These are phyloP conservation scores for Aspergillus asperescens DNA, from an alignment of 495 filamentous ascomycete genomes.

Conservation along the genomic window DNA sequence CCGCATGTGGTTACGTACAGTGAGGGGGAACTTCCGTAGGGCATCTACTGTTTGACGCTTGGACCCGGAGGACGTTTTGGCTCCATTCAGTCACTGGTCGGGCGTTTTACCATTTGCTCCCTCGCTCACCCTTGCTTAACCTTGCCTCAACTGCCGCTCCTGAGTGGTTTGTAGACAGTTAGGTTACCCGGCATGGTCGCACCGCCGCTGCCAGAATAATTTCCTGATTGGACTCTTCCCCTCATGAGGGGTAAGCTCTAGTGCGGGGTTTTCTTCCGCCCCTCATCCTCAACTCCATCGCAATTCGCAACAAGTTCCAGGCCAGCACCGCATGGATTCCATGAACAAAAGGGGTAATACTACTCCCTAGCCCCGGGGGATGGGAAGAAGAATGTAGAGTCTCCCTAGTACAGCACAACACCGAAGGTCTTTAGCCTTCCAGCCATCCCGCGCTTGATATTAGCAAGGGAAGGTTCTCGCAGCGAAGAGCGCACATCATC, in stretches of 20 bases:
- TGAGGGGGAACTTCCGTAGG: not conserved
- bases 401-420: too few species aligned
- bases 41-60: not conserved
- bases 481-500: too few species aligned
- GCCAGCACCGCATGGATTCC: too few species aligned
- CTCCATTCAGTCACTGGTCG: not conserved
- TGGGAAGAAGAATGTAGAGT: too few species aligned
- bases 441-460: too few species aligned
- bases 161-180: not conserved
- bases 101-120: not conserved
- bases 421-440: too few species aligned
- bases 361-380: too few species aligned
- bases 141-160: not conserved
- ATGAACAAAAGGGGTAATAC: not conserved
- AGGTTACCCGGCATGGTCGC: not conserved
- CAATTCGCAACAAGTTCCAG: too few species aligned
- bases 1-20: slow-evolving; percentile 16
- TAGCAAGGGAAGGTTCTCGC: too few species aligned
- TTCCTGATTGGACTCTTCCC: slow-evolving; percentile 6
- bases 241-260: slow-evolving; percentile 13
- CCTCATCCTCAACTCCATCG: slow-evolving; percentile 12
- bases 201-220: not conserved
- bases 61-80: not conserved
- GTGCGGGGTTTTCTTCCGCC: slow-evolving; percentile 1
- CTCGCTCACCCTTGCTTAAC: not conserved